Evolutionary conservation across 1,139 yeast genomes (phyloP).

Genomic region (Candida tunisiensis): DNA sequence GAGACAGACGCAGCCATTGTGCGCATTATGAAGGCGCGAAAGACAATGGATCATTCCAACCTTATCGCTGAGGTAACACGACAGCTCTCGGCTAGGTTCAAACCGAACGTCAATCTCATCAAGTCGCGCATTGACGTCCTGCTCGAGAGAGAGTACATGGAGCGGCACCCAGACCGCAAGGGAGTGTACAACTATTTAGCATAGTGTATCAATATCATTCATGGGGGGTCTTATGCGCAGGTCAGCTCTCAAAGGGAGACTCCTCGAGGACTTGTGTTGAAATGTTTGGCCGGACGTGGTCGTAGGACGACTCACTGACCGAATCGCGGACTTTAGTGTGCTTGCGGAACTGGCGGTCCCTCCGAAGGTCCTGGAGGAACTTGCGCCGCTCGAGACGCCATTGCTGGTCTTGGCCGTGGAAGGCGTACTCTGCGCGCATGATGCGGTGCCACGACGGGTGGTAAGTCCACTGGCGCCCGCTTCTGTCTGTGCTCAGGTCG

Average conservation of each 20-base stretch:
- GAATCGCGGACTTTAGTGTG: too few species aligned
- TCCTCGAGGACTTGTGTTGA: too few species aligned
- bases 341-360: conserved; percentile 11
- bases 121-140: conserved; percentile 69
- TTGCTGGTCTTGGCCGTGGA: conserved; percentile 9
- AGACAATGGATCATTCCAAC: conserved; percentile 46
- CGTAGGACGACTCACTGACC: conserved; percentile 4
- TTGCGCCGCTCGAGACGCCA: conserved; percentile 13
- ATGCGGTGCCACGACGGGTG: conserved; percentile 14
- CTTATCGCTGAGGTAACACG: conserved; percentile 49
- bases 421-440: conserved; percentile 10
- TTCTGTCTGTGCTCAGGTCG: conserved; percentile 4
- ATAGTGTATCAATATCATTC: too few species aligned
- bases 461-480: conserved; percentile 5
- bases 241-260: too few species aligned
- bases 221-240: too few species aligned
- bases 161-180: conserved; percentile 49
- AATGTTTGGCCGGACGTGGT: too few species aligned
- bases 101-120: conserved; percentile 49
- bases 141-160: conserved; percentile 69
- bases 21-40: conserved; percentile 85
- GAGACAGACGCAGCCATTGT: conserved; percentile 84
- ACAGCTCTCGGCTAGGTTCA: conserved; percentile 48
- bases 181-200: conserved; percentile 62
- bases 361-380: conserved; percentile 11